Evolutionary conservation across 345 rosid genomes (phyloP).

Genomic region (Capsella bursapastoris): DNA sequence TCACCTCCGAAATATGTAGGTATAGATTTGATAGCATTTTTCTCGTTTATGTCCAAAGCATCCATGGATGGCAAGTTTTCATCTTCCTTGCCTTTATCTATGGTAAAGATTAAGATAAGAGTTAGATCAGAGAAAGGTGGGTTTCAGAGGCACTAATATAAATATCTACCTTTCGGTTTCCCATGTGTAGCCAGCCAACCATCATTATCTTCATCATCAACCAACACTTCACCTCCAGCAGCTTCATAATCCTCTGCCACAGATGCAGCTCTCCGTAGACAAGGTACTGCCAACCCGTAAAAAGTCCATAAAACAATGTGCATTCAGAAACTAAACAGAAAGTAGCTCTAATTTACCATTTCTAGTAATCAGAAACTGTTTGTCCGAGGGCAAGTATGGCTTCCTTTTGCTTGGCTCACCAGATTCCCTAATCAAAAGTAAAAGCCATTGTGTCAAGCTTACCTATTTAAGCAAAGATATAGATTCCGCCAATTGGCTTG

Average conservation of each 20-base stretch:
- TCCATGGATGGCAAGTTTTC: slow-evolving; percentile 95
- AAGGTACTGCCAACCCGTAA: slow-evolving; percentile 66
- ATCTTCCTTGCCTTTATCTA: slow-evolving; percentile 73
- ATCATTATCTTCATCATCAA: slow-evolving; percentile 94
- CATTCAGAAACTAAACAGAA: slow-evolving; percentile 21
- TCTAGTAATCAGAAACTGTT: slow-evolving; percentile 94
- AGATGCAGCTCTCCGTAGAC: slow-evolving; percentile 89
- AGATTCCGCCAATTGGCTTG: neutral
- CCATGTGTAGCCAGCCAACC: slow-evolving; percentile 99
- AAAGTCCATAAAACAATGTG: neutral
- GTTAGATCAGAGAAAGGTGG: slow-evolving; percentile 10
- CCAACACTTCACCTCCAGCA: slow-evolving; percentile 92
- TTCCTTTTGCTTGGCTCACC: slow-evolving; percentile 94
- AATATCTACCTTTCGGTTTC: slow-evolving; percentile 75
- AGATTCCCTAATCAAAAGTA: slow-evolving; percentile 68
- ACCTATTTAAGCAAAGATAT: neutral
- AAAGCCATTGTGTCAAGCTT: slow-evolving; percentile 23
- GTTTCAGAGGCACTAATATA: neutral
- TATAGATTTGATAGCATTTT: slow-evolving; percentile 60
- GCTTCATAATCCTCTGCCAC: slow-evolving; percentile 94
- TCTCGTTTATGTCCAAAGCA: slow-evolving; percentile 65
- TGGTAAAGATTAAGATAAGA: neutral
- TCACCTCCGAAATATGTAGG: slow-evolving; percentile 83
- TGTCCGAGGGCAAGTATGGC: slow-evolving; percentile 80
- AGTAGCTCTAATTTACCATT: slow-evolving; percentile 57